Base-by-base conservation (phyloP, 768 basidiomycete species). In the Pleurotus djamor region DNA sequence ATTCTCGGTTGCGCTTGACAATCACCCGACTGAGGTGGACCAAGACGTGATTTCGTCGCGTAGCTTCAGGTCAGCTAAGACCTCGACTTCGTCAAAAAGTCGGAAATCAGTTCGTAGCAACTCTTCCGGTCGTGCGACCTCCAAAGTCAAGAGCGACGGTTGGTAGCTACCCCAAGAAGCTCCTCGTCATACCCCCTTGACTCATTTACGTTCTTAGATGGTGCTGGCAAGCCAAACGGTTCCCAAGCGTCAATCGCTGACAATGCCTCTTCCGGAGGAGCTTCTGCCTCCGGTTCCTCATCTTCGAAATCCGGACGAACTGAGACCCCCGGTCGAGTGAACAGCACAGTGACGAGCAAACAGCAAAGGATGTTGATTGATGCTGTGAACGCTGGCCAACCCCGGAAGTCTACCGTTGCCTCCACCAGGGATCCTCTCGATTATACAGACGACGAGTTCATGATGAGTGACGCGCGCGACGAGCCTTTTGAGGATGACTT, bases 401-500 rank as follows among this genome's bases (percentile, higher is more conserved):
- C 41, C 7, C 37, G n/a, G 17, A 56, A 56, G 41, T 56, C 54
- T 13, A 56, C 54, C 5, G 54, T 56, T 5, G 54, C 54, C 4
- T 56, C 54, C 9, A 56, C 54, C 17, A 7, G 54, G 17, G 54
- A 56, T 13, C 54, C 54, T n/a, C 41, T 56, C 16, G 54, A 56
- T 9, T 37, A 56, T 21, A 41, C 41, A 9, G 54, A 56, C 5
- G 54, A 44, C 21, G 54, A 56, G 41, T 16, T 56, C 37, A 56
- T 56, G 36, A 56, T 56, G 54, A 56, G 54, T 44, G 54, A 56
- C 16, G 54, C 54, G 13, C 54, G 41, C 14, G 54, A 56, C 32
- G 54, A 56, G 17, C 54, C 54, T 4, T 56, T 56, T 36, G 45
- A 58, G 34, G 57, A 58, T 8, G 57, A 58, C 48, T 49, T 58